A percentile compares a stretch with the other conserved stretches of the same genome.
Evolutionary conservation across 2,329 filamentous ascomycete species (phyloP).

Genomic region (Aspergillus tubingensis): DNA sequence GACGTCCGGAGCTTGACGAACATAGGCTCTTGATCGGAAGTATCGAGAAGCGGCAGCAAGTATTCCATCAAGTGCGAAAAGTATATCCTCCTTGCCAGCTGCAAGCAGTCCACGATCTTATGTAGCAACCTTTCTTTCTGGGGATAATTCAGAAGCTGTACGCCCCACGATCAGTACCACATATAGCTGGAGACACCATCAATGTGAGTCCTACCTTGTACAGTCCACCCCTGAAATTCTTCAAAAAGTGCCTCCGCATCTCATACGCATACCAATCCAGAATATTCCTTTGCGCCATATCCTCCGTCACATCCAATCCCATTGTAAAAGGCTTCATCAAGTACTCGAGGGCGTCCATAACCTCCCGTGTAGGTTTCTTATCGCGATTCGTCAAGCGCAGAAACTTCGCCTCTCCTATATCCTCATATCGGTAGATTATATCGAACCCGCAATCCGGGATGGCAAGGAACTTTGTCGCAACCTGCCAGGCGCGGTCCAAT

Average conservation of each 20-base stretch:
- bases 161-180: conserved; percentile 6
- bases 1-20: conserved; percentile 43
- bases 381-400: conserved; percentile 35
- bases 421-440: conserved; percentile 25
- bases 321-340: conserved; percentile 26
- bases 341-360: conserved; percentile 37
- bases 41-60: conserved; percentile 32
- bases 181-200: not conserved
- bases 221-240: conserved; percentile 38
- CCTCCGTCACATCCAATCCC: conserved; percentile 18
- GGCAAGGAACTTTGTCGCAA: conserved; percentile 42
- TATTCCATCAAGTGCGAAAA: conserved; percentile 38
- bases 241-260: conserved; percentile 45
- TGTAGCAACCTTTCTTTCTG: conserved; percentile 31
- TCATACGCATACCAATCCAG: conserved; percentile 48
- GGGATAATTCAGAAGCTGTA: conserved; percentile 29
- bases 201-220: conserved; percentile 31
- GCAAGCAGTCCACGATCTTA: conserved; percentile 37
- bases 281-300: conserved; percentile 32
- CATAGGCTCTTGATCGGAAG: conserved; percentile 29
- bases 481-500: conserved; percentile 46
- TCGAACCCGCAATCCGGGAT: conserved; percentile 40
- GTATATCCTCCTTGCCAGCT: conserved; percentile 41
- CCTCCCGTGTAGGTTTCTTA: conserved; percentile 31
- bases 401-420: conserved; percentile 30